A percentile compares a stretch with the other conserved stretches of the same genome.
Evolutionary conservation across 2,329 filamentous ascomycete genomes (phyloP).

Genomic region (Leptographium galeiforme): DNA sequence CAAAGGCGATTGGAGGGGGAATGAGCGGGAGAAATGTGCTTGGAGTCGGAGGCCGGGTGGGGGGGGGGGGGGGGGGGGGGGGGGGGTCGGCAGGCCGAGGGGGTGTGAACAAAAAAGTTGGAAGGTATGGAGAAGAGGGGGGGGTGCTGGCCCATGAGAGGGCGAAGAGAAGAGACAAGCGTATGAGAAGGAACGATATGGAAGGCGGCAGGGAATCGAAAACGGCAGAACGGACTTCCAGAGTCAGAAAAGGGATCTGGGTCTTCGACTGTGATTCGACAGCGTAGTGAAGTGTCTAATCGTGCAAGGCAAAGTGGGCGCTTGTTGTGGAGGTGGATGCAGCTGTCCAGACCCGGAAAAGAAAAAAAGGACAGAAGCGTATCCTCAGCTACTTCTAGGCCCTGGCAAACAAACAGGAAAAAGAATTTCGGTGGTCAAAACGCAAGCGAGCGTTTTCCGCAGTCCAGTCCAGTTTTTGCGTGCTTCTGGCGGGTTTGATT

Average conservation of each 20-base stretch:
- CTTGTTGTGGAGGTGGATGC: conserved; percentile 1
- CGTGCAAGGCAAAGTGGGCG: background rate
- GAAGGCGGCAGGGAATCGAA: too few relatives aligned
- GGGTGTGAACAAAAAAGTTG: background rate
- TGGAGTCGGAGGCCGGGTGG: background rate
- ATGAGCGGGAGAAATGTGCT: background rate
- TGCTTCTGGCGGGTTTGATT: background rate
- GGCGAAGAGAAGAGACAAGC: background rate
- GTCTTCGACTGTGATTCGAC: background rate
- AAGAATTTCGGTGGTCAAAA: background rate
- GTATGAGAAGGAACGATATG: background rate
- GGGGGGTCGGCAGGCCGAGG: background rate
- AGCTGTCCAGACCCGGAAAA: background rate
- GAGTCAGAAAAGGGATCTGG: background rate
- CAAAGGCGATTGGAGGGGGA: background rate
- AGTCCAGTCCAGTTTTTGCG: background rate
- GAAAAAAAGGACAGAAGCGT: background rate
- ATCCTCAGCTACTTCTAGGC: background rate
- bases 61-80: background rate
- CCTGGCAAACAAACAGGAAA: background rate
- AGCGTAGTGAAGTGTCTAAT: background rate
- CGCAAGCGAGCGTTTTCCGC: background rate
- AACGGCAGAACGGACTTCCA: background rate
- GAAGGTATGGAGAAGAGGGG: background rate
- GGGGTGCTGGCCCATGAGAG: background rate